These are phyloP conservation scores for Plasmodium ovale DNA, from an alignment of 169 alveolate species.

Conservation along the genomic window DNA sequence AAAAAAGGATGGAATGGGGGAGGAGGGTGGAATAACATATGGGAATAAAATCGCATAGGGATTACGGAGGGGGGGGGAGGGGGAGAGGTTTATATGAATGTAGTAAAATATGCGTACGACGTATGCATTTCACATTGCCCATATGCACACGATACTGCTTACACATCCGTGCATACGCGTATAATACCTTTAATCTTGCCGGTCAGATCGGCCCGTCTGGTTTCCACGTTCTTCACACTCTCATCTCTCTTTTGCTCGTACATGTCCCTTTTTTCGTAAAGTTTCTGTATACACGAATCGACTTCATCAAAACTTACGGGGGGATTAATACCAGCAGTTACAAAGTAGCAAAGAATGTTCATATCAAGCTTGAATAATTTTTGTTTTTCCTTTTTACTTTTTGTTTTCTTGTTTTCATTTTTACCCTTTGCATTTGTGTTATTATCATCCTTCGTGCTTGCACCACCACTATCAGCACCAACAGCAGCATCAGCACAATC, in stretches of 20 bases:
- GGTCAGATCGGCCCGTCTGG: slow-evolving; percentile 76
- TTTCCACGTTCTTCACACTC: slow-evolving; percentile 83
- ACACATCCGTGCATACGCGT: too few relatives aligned
- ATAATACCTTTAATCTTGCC: slow-evolving; percentile 77
- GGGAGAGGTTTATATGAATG: neutral
- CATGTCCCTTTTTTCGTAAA: slow-evolving; percentile 78
- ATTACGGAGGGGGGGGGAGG: neutral
- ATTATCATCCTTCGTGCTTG: slow-evolving; percentile 4
- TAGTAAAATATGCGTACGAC: neutral
- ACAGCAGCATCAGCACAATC: neutral
- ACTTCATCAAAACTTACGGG: slow-evolving; percentile 83
- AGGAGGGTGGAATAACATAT: neutral
- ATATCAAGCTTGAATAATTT: slow-evolving; percentile 81
- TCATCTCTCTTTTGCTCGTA: slow-evolving; percentile 79
- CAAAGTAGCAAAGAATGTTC: slow-evolving; percentile 84
- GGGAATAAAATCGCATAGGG: neutral
- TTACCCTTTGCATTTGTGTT: slow-evolving; percentile 42
- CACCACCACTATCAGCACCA: too few relatives aligned
- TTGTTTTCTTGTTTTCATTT: slow-evolving; percentile 71
- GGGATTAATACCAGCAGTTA: slow-evolving; percentile 84
- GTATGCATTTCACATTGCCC: too few relatives aligned
- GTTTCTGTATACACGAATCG: slow-evolving; percentile 77
- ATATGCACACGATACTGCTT: too few relatives aligned
- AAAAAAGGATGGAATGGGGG: neutral
- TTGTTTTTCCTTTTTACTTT: slow-evolving; percentile 79